A percentile compares a stretch with the other conserved stretches of the same genome.
phyloP scores from a whole-genome alignment of 2,329 filamentous ascomycete genomes.

The Periconia sp. region DNA sequence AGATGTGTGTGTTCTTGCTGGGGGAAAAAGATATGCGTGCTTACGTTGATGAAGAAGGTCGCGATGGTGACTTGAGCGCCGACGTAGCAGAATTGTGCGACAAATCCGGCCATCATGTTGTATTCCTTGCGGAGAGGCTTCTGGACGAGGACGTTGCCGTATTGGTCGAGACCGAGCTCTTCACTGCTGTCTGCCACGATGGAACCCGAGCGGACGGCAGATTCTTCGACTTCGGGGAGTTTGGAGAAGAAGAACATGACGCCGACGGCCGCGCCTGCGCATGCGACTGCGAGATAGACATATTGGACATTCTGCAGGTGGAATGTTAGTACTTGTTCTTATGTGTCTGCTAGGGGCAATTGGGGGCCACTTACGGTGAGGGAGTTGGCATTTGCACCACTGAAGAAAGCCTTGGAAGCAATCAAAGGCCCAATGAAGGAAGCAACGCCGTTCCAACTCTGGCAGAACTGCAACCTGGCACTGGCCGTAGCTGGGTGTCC shows the following conservation, averaged over 20 bases:
- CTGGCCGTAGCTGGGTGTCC: slow-evolving; percentile 71
- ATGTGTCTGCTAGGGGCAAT: not conserved
- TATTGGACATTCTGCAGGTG: slow-evolving; percentile 75
- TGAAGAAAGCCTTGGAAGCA: slow-evolving; percentile 74
- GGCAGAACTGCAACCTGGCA: slow-evolving; percentile 78
- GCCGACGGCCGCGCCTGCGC: slow-evolving; percentile 69
- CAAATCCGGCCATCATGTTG: slow-evolving; percentile 40
- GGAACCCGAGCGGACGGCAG: slow-evolving; percentile 57
- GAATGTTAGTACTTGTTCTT: slow-evolving; percentile 60
- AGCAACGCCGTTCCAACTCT: slow-evolving; percentile 76
- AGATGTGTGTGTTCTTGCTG: not conserved
- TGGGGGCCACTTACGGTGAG: slow-evolving; percentile 42
- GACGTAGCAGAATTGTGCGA: slow-evolving; percentile 58
- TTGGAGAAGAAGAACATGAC: slow-evolving; percentile 66
- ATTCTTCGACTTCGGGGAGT: slow-evolving; percentile 72
- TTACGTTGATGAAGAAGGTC: slow-evolving; percentile 42
- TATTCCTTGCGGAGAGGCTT: slow-evolving; percentile 67
- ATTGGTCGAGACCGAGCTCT: not conserved
- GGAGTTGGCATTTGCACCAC: slow-evolving; percentile 57
- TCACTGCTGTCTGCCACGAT: not conserved
- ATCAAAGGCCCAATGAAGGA: slow-evolving; percentile 73
- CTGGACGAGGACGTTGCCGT: slow-evolving; percentile 45
- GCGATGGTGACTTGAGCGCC: slow-evolving; percentile 59
- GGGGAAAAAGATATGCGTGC: no score
- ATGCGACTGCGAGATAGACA: slow-evolving; percentile 78